A percentile compares a stretch with the other conserved stretches of the same genome.
Conservation (phyloP, 768 basidiomycete species). For the Psilocybe cyanescens region DNA sequence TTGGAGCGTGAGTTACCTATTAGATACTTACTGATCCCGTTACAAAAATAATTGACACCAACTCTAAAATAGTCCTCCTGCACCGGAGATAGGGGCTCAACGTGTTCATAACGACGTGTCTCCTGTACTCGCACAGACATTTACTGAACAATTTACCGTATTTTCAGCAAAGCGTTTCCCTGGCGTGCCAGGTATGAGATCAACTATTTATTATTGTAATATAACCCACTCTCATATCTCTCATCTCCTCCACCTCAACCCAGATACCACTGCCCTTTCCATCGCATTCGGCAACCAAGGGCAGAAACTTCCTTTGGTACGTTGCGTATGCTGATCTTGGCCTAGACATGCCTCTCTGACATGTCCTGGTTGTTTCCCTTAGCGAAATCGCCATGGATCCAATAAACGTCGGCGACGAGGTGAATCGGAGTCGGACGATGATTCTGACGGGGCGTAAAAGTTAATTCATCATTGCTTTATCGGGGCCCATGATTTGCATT, state of each 20-base stretch:
- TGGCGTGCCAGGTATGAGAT: constrained; percentile 80
- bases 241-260: constrained; percentile 14
- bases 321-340: constrained; percentile 28
- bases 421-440: constrained; percentile 69
- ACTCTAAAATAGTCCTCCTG: constrained; percentile 56
- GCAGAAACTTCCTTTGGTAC: constrained; percentile 84
- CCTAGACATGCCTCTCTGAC: constrained; percentile 22
- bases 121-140: constrained; percentile 82
- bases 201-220: constrained; percentile 16
- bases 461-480: constrained; percentile 2
- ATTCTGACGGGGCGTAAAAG: constrained; percentile 51
- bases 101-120: constrained; percentile 71
- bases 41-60: constrained; percentile 14
- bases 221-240: constrained; percentile 2
- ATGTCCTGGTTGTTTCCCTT: constrained; percentile 9
- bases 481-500: constrained; percentile 2
- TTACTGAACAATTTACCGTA: constrained; percentile 84
- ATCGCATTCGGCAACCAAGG: constrained; percentile 91
- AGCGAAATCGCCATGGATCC: constrained; percentile 85
- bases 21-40: constrained; percentile 3
- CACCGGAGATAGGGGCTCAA: constrained; percentile 69
- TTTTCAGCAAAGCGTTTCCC: constrained; percentile 95
- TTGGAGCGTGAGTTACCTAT: constrained; percentile 79
- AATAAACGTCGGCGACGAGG: constrained; percentile 67
- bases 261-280: constrained; percentile 88